Conservation (phyloP, 495 filamentous ascomycete species). For the Achaetomiella virescens region DNA sequence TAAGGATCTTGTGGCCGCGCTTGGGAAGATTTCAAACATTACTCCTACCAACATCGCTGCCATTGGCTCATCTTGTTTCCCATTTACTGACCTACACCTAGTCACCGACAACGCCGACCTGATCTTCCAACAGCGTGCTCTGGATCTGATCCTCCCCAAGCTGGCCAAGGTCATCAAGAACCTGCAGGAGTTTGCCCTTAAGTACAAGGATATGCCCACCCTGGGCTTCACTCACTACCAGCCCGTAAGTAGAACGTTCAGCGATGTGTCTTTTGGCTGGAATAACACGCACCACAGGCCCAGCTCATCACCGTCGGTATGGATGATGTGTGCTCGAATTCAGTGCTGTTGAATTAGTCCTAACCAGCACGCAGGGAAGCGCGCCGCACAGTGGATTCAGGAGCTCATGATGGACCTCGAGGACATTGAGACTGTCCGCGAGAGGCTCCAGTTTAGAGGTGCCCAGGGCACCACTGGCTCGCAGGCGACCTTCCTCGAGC, state of each 20-base stretch:
- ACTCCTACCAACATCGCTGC: neutral
- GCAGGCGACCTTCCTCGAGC: constrained; percentile 63
- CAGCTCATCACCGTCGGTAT: constrained; percentile 63
- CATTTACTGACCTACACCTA: constrained; percentile 10
- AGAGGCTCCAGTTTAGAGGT: constrained; percentile 68
- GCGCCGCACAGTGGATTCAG: constrained; percentile 73
- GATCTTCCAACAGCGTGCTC: constrained; percentile 67
- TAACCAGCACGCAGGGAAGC: constrained; percentile 40
- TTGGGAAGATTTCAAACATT: neutral
- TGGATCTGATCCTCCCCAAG: constrained; percentile 78
- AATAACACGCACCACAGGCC: constrained; percentile 11
- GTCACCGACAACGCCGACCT: constrained; percentile 85
- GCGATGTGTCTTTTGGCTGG: neutral
- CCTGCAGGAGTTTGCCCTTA: constrained; percentile 65
- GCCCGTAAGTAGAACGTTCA: constrained; percentile 15
- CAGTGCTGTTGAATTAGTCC: neutral
- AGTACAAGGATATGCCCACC: constrained; percentile 60
- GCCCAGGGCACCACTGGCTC: constrained; percentile 42
- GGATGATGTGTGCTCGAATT: neutral
- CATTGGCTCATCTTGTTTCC: neutral
- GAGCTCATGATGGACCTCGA: constrained; percentile 83
- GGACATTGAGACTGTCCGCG: constrained; percentile 68
- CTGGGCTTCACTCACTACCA: constrained; percentile 87
- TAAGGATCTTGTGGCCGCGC: constrained; percentile 4
- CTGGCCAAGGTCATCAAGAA: constrained; percentile 80